Evolutionary conservation across 1,284 basidiomycete genomes (phyloP).

Genomic region (Coriolopsis trogii): DNA sequence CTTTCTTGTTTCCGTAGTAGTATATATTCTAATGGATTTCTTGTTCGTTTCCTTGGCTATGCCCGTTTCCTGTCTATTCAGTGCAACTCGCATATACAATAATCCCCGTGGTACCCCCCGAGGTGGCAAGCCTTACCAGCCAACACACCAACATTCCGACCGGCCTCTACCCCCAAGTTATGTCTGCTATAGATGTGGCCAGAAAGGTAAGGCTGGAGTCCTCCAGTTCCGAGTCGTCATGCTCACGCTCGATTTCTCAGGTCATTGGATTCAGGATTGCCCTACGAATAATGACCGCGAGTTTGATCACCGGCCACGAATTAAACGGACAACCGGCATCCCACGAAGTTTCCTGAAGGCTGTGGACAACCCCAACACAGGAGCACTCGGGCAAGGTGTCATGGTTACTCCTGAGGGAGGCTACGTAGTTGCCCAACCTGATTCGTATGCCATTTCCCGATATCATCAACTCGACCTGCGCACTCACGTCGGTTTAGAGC

Average conservation of each 20-base stretch:
- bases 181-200: conserved; percentile 98
- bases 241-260: conserved; percentile 43
- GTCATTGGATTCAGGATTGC: conserved; percentile 99
- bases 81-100: conserved; percentile 73
- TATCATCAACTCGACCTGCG: background rate
- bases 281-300: conserved; percentile 97
- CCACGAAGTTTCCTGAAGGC: conserved; percentile 97
- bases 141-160: conserved; percentile 47
- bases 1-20: conserved; percentile 63
- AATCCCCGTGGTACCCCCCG: conserved; percentile 63
- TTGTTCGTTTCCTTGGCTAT: conserved; percentile 32
- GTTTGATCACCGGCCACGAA: conserved; percentile 91
- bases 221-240: conserved; percentile 8
- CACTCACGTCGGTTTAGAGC: conserved; percentile 48
- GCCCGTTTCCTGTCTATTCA: conserved; percentile 32
- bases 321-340: conserved; percentile 98
- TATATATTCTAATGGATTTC: conserved; percentile 64
- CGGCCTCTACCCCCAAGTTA: conserved; percentile 89
- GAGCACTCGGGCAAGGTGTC: conserved; percentile 79
- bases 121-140: conserved; percentile 62
- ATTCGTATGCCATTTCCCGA: conserved; percentile 63
- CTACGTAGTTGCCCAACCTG: conserved; percentile 93
- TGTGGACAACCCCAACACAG: conserved; percentile 84
- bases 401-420: conserved; percentile 98
- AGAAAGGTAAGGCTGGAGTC: conserved; percentile 81